A percentile compares a stretch with the other conserved stretches of the same genome.
Conservation (phyloP, 129 eudicot species). For the Silybum marianum region DNA sequence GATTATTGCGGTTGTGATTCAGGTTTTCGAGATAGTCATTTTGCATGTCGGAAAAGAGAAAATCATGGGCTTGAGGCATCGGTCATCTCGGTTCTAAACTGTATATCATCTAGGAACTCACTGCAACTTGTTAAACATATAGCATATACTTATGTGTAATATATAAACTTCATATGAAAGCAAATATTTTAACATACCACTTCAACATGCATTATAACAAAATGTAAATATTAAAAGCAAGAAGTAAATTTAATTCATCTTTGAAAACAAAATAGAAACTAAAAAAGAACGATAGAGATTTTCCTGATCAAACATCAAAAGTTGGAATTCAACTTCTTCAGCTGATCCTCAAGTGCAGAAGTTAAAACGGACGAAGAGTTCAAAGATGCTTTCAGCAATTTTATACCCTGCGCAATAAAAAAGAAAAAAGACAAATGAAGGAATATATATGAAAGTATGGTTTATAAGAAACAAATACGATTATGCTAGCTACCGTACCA, state of each 20-base stretch:
- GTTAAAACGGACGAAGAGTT: not conserved
- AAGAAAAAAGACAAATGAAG: not conserved
- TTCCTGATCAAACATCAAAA: not conserved
- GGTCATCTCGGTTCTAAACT: too few relatives aligned
- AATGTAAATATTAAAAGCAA: not conserved
- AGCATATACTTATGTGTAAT: too few relatives aligned
- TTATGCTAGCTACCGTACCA: not conserved
- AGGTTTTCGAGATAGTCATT: too few relatives aligned
- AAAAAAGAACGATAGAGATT: not conserved
- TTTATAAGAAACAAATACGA: not conserved
- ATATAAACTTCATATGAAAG: too few relatives aligned
- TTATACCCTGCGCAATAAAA: constrained; percentile 3
- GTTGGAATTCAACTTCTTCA: constrained; percentile 4
- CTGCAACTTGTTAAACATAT: too few relatives aligned
- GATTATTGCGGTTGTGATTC: too few relatives aligned
- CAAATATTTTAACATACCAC: too few relatives aligned
- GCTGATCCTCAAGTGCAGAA: constrained; percentile 2
- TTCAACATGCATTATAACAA: too few relatives aligned
- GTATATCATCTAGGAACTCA: too few relatives aligned
- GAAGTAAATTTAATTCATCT: not conserved
- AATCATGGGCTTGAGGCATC: too few relatives aligned
- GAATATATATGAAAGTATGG: too few relatives aligned
- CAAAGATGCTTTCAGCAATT: not conserved
- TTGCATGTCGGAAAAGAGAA: too few relatives aligned
- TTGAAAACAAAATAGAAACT: not conserved